Conservation (phyloP, 2,329 filamentous ascomycete genomes). For the Scedosporium aurantiacum region DNA sequence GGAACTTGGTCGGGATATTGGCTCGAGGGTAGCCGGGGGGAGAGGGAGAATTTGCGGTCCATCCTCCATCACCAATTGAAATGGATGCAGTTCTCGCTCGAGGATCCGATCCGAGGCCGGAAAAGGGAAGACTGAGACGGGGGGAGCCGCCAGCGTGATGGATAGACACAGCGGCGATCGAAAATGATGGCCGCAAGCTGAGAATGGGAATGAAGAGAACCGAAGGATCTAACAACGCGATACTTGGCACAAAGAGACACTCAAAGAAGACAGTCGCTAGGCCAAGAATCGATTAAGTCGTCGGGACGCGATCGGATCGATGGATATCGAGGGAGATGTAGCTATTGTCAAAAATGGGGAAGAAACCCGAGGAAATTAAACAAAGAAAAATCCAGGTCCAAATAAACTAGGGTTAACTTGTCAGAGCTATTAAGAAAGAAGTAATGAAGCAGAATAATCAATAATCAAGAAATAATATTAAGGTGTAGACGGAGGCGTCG, state of each 20-base stretch:
- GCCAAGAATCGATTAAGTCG: too few relatives aligned
- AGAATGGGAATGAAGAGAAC: neutral
- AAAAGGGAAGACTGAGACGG: neutral
- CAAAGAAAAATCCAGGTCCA: neutral
- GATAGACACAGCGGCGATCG: neutral
- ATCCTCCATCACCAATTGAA: constrained; percentile 33
- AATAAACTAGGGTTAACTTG: neutral
- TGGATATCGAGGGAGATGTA: too few relatives aligned
- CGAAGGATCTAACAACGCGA: neutral
- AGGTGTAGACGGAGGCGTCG: neutral
- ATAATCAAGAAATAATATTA: neutral
- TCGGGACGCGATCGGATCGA: neutral
- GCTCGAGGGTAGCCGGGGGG: constrained; percentile 29
- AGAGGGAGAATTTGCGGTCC: constrained; percentile 26
- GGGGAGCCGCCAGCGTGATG: neutral
- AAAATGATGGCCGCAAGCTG: neutral
- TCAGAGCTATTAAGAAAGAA: neutral
- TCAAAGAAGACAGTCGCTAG: too few relatives aligned
- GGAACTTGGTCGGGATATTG: constrained; percentile 38
- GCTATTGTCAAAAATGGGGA: too few relatives aligned
- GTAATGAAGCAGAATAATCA: neutral
- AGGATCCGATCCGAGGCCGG: neutral
- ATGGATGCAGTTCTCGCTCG: neutral
- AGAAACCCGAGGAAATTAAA: too few relatives aligned
- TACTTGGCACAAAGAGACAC: neutral